Evolutionary conservation across 164 flowering plant genomes (phyloP).

Genomic region (Litsea cubeba): DNA sequence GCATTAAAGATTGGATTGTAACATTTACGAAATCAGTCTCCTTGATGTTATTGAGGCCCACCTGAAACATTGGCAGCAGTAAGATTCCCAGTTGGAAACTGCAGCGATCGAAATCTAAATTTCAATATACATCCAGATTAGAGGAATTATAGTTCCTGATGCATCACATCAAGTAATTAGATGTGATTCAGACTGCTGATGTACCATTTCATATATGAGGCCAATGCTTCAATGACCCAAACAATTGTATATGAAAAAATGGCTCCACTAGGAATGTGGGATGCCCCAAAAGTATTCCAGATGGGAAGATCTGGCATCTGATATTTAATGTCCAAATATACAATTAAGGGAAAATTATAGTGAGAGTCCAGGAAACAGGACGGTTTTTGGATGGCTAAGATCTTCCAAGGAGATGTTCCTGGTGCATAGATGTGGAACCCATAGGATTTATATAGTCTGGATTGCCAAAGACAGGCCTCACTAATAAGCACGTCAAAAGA

Average conservation of each 20-base stretch:
- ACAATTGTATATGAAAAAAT: background rate
- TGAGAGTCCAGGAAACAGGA: background rate
- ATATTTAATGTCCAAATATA: background rate
- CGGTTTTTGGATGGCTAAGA: background rate
- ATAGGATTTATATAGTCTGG: background rate
- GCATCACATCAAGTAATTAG: background rate
- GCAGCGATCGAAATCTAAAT: background rate
- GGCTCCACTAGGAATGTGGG: background rate
- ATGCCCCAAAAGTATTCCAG: background rate
- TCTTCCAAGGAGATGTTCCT: background rate
- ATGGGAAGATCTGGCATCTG: background rate
- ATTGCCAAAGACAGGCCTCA: background rate
- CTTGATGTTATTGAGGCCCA: conserved; percentile 89
- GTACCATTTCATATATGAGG: background rate
- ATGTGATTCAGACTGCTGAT: too few species aligned
- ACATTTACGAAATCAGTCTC: conserved; percentile 97
- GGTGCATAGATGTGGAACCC: background rate
- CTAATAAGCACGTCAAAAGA: too few species aligned
- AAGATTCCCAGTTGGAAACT: background rate
- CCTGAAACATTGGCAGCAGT: conserved; percentile 37
- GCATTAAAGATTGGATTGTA: conserved; percentile 90
- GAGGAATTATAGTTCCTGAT: background rate
- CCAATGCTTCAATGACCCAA: background rate
- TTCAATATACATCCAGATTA: background rate
- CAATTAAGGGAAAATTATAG: background rate